Base-by-base conservation (phyloP, 257 asterid genomes). In the Scutellaria galericulata region DNA sequence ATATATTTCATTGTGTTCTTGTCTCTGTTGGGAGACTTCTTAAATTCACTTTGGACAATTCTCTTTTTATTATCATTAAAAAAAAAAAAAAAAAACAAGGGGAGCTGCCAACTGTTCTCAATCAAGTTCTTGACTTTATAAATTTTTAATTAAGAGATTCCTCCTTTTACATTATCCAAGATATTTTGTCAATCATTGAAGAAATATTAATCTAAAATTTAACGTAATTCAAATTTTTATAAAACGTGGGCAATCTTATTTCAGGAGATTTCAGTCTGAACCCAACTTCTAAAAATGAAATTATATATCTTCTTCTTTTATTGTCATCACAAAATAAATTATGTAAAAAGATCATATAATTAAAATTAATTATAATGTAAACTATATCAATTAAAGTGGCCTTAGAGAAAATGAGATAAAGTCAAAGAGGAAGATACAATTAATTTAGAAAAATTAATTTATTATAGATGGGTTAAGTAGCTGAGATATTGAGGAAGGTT, bases 31-130 rank as follows among this genome's bases (percentile, higher is more conserved):
- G 64, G 66, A 37, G 35, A 18, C 8, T 37, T 48, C 31, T 31
- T 58, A 50, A 39, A 31, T 46, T 37, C 14, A 24, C 45, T 66
- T 67, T 61, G 63, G 76, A 68, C 54, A 59, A 45, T 66, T 63
- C 73, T 62, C 50, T 53, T 20, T 45, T 12, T 44, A 42, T 7
- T 55, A 66, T 20, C 20, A 70, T 58, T 2, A 31, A 4, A 31
- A 31, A 31, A 31, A 2, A 31, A 31, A 2, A 31, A 31, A 2
- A 31, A 27, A 56, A 41, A 68, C 7, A 42, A 62, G 12, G 18
- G 67, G 31, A 37, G 55, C 62, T 44, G 60, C 77, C 81, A 59
- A 66, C 73, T 75, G 71, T 68, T 37, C 72, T 53, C 79, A 48
- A 52, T 58, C 73, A 71, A 54, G 5, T 56, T 71, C 51, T 39